phyloP scores from a whole-genome alignment of 805 yeast genomes.

The Hanseniaspora thailandica region DNA sequence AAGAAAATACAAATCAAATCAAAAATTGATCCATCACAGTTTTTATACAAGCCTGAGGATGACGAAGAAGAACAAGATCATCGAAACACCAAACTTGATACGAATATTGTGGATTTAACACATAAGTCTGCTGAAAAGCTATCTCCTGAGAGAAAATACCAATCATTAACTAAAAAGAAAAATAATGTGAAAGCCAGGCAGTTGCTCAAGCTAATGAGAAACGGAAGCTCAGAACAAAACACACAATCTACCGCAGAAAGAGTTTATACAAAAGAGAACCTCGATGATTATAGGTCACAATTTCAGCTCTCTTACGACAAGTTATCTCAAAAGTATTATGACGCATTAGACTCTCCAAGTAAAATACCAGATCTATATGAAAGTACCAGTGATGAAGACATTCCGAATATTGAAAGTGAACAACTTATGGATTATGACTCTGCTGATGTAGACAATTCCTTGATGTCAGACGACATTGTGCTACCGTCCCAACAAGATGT shows the following conservation, averaged over 20 bases:
- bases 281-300: background rate
- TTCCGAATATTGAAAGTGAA: background rate
- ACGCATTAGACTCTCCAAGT: conserved; percentile 13
- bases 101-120: background rate
- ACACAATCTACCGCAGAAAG: background rate
- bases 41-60: background rate
- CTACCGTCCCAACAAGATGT: conserved; percentile 10
- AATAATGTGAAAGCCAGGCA: background rate
- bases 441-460: background rate
- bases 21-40: background rate
- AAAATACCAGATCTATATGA: background rate
- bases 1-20: background rate
- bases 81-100: background rate
- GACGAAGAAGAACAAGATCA: background rate
- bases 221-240: background rate
- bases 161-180: background rate
- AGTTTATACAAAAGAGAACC: background rate
- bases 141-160: background rate
- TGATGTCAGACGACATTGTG: background rate
- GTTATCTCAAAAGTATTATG: conserved; percentile 3
- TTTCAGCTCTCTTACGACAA: conserved; percentile 6
- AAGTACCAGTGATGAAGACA: background rate
- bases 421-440: background rate
- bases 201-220: background rate
- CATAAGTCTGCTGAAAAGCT: background rate